Evolutionary conservation across 495 filamentous ascomycete genomes (phyloP), one percentile per base, ranked within the genome.

Genomic region (Hyaloscypha finlandica): DNA sequence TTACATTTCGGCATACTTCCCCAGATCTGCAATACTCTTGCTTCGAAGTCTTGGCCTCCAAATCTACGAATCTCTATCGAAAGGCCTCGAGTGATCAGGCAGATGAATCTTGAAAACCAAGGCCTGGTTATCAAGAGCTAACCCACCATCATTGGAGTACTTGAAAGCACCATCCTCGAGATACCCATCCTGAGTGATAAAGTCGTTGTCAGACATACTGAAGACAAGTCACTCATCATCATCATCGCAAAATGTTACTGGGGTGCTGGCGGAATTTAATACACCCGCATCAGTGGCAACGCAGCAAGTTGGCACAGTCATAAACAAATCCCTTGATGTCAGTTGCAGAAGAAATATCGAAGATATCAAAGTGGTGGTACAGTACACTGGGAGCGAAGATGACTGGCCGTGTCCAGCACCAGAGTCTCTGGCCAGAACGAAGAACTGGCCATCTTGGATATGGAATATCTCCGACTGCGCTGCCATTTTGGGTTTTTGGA

Each of bases 311-410:
- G 6, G 59, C 16, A 37, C 70, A 72, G 68, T 86, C 51, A n/a
- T n/a, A 53, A 53, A 12, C 16, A 8, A 4, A 25, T 6, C 83
- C 83, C 73, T 85, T 87, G 71, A 94, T 80, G 78, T 93, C 80
- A 0, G 90, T 92, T n/a, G 87, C 87, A 0, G 68, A 67, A 54
- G 76, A 69, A 67, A 93, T 84, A 68, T 90, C 87, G 74, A 94
- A 85, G 19, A 95, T 77, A 71, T 94, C 91, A 29, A 86, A 85
- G 63, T 93, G 89, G 76, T n/a, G n/a, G n/a, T n/a, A n/a, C 92
- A 93, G 25, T 11, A 87, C 70, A 37, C 85, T 88, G 60, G 77
- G 68, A 1, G 86, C 79, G 35, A 77, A 71, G 6, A 76, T 73
- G 62, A 83, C 76, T 8, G 90, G 25, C 90, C 55, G 81, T 84